Evolutionary conservation across 805 yeast species (phyloP).

Genomic region (Babjeviella inositovora): DNA sequence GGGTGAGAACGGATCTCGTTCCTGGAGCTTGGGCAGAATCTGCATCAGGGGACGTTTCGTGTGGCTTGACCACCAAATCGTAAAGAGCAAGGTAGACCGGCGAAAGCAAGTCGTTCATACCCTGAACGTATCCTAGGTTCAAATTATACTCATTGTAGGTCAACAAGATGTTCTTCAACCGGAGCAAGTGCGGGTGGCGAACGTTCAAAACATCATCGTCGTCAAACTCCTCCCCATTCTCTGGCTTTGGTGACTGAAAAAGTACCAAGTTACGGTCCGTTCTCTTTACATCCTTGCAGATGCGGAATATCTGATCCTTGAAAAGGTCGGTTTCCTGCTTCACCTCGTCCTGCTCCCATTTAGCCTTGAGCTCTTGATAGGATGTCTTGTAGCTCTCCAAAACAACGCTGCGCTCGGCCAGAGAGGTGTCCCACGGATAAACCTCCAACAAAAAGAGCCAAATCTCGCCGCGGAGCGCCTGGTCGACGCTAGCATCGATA

Average conservation of each 20-base stretch:
- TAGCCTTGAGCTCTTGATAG: conserved; percentile 47
- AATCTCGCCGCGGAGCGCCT: conserved; percentile 46
- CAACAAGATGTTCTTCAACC: conserved; percentile 60
- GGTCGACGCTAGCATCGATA: conserved; percentile 25
- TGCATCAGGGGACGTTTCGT: too few species aligned
- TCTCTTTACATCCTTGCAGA: conserved; percentile 85
- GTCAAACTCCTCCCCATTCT: conserved; percentile 10
- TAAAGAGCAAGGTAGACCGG: conserved; percentile 79
- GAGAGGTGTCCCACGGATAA: conserved; percentile 78
- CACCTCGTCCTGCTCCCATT: conserved; percentile 52
- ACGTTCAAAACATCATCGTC: conserved; percentile 46
- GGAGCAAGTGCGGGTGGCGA: conserved; percentile 57
- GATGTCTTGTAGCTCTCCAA: conserved; percentile 36
- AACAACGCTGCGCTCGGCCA: conserved; percentile 48
- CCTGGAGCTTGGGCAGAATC: too few species aligned
- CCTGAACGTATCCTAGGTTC: conserved; percentile 91
- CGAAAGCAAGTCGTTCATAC: conserved; percentile 88
- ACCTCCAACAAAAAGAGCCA: conserved; percentile 81
- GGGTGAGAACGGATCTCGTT: too few species aligned
- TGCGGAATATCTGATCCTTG: conserved; percentile 79
- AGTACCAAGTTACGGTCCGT: conserved; percentile 71
- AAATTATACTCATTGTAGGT: conserved; percentile 77
- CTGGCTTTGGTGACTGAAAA: conserved; percentile 26
- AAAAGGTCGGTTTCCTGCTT: conserved; percentile 49
- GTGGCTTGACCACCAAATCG: conserved; percentile 20